Percentiles rank a stretch among this genome's conserved stretches.
Conservation (phyloP, 257 asterid genomes). For the Solanum piurae region DNA sequence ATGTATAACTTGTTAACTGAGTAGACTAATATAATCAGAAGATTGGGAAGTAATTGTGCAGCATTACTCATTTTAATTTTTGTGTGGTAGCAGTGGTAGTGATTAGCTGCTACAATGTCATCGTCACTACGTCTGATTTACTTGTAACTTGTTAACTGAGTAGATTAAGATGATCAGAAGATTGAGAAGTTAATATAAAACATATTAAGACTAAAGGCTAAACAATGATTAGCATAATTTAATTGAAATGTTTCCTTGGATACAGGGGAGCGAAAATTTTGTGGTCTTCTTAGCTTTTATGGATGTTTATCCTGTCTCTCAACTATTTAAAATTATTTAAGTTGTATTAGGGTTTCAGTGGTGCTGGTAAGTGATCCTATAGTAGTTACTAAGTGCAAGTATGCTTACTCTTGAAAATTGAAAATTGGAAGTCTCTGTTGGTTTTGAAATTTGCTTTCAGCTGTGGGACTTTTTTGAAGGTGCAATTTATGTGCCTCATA, state of each 20-base stretch:
- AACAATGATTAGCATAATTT: neutral
- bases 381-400: neutral
- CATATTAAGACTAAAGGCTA: neutral
- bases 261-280: neutral
- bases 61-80: neutral
- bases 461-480: neutral
- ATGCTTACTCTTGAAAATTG: neutral
- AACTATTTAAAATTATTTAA: neutral
- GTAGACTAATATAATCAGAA: neutral
- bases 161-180: neutral
- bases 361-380: neutral
- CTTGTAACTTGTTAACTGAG: neutral
- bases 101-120: neutral
- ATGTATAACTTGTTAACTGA: neutral
- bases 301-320: neutral
- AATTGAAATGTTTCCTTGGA: neutral
- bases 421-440: neutral
- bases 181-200: neutral
- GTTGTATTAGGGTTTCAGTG: neutral
- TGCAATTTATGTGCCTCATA: neutral
- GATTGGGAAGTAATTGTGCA: neutral
- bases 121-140: neutral
- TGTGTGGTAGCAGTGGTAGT: neutral
- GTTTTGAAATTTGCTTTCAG: neutral
- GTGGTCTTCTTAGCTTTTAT: neutral